Evolutionary conservation across 1,284 basidiomycete species (phyloP).

Genomic region (Cryptococcus sp.): DNA sequence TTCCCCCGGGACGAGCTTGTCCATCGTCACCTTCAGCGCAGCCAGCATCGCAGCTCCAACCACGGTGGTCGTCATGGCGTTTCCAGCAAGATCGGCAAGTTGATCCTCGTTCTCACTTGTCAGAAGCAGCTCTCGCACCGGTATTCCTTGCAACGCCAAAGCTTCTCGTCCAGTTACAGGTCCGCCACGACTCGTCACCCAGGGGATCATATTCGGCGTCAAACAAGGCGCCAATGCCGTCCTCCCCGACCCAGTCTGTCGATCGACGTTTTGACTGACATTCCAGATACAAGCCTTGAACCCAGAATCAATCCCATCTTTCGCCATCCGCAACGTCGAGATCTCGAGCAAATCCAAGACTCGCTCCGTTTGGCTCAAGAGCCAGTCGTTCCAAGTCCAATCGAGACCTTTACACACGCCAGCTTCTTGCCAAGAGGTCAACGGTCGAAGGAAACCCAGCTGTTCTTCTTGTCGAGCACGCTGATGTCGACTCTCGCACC

Average conservation of each 20-base stretch:
- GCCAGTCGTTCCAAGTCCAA: slow-evolving; percentile 94
- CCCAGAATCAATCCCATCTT: slow-evolving; percentile 70
- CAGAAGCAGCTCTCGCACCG: slow-evolving; percentile 81
- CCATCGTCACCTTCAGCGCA: slow-evolving; percentile 64
- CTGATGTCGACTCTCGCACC: slow-evolving; percentile 88
- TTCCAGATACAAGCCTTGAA: slow-evolving; percentile 97
- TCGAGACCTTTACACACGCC: slow-evolving; percentile 82
- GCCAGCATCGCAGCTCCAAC: slow-evolving; percentile 85
- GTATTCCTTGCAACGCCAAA: slow-evolving; percentile 85
- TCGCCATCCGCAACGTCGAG: slow-evolving; percentile 71
- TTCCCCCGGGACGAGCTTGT: slow-evolving; percentile 60
- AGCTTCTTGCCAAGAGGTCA: slow-evolving; percentile 91
- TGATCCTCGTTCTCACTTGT: slow-evolving; percentile 92
- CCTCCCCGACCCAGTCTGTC: slow-evolving; percentile 72
- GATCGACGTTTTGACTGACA: slow-evolving; percentile 92
- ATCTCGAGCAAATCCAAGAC: slow-evolving; percentile 95
- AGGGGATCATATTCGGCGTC: slow-evolving; percentile 94
- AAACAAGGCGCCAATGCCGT: slow-evolving; percentile 84
- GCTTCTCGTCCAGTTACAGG: slow-evolving; percentile 92
- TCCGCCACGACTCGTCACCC: slow-evolving; percentile 91
- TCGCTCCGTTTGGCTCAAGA: slow-evolving; percentile 78
- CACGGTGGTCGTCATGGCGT: slow-evolving; percentile 95
- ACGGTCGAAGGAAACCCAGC: slow-evolving; percentile 73
- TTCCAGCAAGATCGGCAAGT: slow-evolving; percentile 87
- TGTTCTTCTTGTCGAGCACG: slow-evolving; percentile 76